Evolutionary conservation across 768 basidiomycete genomes (phyloP).

Genomic region (Amanita jacksonii): DNA sequence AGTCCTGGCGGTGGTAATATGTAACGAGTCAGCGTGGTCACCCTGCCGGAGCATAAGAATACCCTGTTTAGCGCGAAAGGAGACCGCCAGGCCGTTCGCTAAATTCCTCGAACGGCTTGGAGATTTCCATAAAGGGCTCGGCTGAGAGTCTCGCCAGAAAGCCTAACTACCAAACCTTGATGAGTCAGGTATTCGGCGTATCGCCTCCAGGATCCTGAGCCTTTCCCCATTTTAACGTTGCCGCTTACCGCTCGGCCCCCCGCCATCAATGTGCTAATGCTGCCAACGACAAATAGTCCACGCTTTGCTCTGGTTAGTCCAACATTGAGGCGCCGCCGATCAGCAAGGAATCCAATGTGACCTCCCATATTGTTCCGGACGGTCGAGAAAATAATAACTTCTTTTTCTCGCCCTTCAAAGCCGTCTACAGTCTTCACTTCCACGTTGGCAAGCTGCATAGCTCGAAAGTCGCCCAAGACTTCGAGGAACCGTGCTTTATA

Average conservation of each 20-base stretch:
- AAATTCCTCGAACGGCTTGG: constrained; percentile 13
- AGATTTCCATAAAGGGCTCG: constrained; percentile 32
- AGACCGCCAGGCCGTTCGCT: background rate
- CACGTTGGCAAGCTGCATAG: constrained; percentile 52
- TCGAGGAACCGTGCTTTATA: constrained; percentile 44
- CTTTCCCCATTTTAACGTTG: constrained; percentile 24
- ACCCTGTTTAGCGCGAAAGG: too few species aligned
- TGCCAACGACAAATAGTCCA: constrained; percentile 77
- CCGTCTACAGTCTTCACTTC: constrained; percentile 94
- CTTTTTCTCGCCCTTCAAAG: constrained; percentile 91
- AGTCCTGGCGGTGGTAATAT: too few species aligned
- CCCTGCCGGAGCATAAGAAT: too few species aligned
- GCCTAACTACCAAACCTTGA: constrained; percentile 40
- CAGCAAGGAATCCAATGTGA: constrained; percentile 82
- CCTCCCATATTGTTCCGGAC: constrained; percentile 75
- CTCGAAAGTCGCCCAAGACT: constrained; percentile 57
- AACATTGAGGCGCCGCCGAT: constrained; percentile 80
- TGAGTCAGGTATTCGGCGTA: constrained; percentile 49
- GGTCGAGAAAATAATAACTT: constrained; percentile 86
- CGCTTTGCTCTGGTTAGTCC: constrained; percentile 84
- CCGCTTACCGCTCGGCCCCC: constrained; percentile 23
- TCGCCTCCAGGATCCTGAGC: constrained; percentile 48
- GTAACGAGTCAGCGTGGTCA: too few species aligned
- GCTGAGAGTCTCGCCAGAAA: constrained; percentile 33
- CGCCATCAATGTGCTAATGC: constrained; percentile 49